These are phyloP conservation scores for Ophiocordyceps polyrhachis-furcata DNA, from an alignment of 2,329 filamentous ascomycete genomes.

Conservation along the genomic window DNA sequence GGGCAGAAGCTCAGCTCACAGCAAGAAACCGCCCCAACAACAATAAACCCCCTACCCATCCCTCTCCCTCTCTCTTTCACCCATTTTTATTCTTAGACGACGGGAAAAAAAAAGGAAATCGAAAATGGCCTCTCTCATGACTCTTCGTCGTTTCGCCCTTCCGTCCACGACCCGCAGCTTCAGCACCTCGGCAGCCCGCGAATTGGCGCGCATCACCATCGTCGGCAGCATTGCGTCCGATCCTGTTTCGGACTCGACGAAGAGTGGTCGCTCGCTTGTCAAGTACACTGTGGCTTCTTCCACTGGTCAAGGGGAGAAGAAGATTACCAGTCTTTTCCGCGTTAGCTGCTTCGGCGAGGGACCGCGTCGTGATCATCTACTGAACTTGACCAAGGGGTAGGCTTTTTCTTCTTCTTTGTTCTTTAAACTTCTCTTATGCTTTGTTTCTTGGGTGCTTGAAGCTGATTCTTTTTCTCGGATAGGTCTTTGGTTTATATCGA, in stretches of 20 bases:
- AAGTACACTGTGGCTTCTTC: slow-evolving; percentile 59
- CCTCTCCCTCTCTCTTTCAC: neutral
- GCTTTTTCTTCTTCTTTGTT: no score
- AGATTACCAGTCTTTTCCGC: slow-evolving; percentile 70
- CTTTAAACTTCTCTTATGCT: neutral
- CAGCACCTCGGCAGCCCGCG: slow-evolving; percentile 47
- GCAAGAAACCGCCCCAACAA: neutral
- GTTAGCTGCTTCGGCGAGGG: slow-evolving; percentile 60
- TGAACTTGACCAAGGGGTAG: slow-evolving; percentile 72
- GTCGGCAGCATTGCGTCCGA: slow-evolving; percentile 67
- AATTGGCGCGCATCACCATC: slow-evolving; percentile 65
- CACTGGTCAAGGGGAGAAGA: slow-evolving; percentile 47
- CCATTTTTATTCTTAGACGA: neutral
- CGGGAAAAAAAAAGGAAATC: no score
- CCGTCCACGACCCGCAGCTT: slow-evolving; percentile 46
- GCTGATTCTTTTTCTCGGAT: slow-evolving; percentile 5
- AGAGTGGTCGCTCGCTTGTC: slow-evolving; percentile 51
- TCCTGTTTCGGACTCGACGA: slow-evolving; percentile 50
- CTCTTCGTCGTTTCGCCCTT: slow-evolving; percentile 31
- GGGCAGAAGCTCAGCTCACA: neutral
- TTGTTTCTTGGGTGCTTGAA: neutral
- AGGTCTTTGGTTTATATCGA: slow-evolving; percentile 71
- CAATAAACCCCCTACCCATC: no score
- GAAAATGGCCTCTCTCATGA: slow-evolving; percentile 24
- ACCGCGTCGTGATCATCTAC: slow-evolving; percentile 49